Base-by-base conservation (phyloP, 2,329 filamentous ascomycete species). In the Ascochyta koolunga region DNA sequence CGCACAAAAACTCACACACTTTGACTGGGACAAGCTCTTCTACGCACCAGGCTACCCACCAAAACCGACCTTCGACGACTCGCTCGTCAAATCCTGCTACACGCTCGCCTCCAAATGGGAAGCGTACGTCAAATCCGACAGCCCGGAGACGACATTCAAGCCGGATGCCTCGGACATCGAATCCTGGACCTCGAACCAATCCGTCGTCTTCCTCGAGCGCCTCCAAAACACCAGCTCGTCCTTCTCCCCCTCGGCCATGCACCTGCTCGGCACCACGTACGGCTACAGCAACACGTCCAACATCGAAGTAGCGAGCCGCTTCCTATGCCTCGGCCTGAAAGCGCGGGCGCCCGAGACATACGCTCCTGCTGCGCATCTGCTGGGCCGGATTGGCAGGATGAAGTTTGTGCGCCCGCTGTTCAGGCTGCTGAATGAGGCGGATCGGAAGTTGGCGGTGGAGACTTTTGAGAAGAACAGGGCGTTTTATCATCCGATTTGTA, bases 401-500 rank as follows among this genome's bases (percentile, higher is more conserved):
- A 98, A 98, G 83, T 98, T 93, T 75, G 93, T 98, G 54, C 82
- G 93, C 41, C 91, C 93, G 19, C 77, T 98, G 69, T 97, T 89
- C 78, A 83, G 89, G 57, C 83, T 85, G 43, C 78, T 99, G 62
- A 88, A 89, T 68, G 86, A 87, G 72, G 85, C 90, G 33, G 88
- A 97, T 76, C 80, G 85, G 40, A 79, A 86, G 22, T 76, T 96
- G 67, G 93, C 95, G 0, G 76, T 93, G 47, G 80, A 86, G 72
- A 96, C 93, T 0, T 97, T 96, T 76, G 84, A 89, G 77, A 89
- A 89, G 82, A 89, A 96, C 73, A 89, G 84, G 76, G 88, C 92
- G 59, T 98, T 98, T 71, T 99, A 98, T 72, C 93, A 98, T 71
- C 95, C 95, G 2, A 97, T 98, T 65, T 97, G 93, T 73, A 85